Base-by-base conservation (phyloP, 2,329 filamentous ascomycete species). In the Hypoxylon sp. region DNA sequence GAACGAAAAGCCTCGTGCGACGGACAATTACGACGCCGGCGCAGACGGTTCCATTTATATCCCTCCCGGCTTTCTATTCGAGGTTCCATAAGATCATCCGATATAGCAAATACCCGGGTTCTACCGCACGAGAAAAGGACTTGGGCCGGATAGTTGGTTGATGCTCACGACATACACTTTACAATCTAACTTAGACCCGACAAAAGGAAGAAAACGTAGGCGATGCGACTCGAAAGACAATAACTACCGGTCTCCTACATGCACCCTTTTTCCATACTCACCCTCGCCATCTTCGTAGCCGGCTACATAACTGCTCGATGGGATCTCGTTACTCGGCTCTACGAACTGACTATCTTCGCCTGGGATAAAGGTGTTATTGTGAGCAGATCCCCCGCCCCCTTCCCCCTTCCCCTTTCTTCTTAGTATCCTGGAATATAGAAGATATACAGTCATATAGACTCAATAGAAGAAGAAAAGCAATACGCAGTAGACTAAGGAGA, bases 241-340 rank as follows among this genome's bases (percentile, higher is more conserved):
- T 67, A 54, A 79, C 80, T 82, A 77, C 81, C 82, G 35, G 31
- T 54, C 35, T 70, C 61, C 73, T 77, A 74, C 87, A 98, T 98
- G 95, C 94, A 98, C 93, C 93, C 94, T 78, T 98, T 98, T 86
- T 98, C 95, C 72, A 86, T 95, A 81, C 89, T 98, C 82, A 97
- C 94, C 78, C 90, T 97, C 84, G 94, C 92, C 84, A 98, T 99
- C 85, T 99, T 99, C 86, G 92, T 98, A 87, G 95, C 96, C 85
- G 96, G 96, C 82, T 99, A 99, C 87, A 98, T 95, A 81, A 99
- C 96, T 83, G 96, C 96, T 79, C 92, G 96, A 86, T 99, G 96
- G 94, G 96, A 98, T 83, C 91, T 99, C 71, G 94, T 98, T 74
- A 98, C 95, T 75, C 91, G 94, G 77, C 88, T 98, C 76, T 97